Percentiles rank a stretch among this genome's conserved stretches.
Evolutionary conservation across 495 filamentous ascomycete species (phyloP).

Genomic region (Evernia prunastri): DNA sequence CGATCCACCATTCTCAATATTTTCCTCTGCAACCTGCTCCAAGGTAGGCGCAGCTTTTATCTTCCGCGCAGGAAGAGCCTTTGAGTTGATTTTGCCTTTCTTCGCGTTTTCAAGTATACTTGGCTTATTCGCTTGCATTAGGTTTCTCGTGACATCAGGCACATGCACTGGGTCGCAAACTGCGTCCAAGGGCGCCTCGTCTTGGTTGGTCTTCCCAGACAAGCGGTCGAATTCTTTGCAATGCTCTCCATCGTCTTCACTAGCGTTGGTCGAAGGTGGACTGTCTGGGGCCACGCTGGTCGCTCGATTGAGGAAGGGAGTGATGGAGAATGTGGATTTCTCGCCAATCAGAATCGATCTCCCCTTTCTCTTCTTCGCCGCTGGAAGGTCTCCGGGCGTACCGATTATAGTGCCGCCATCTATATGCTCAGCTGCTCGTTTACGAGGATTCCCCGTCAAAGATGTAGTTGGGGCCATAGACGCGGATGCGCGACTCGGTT

Average conservation of each 20-base stretch:
- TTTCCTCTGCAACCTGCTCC: slow-evolving; percentile 47
- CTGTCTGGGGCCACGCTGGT: slow-evolving; percentile 47
- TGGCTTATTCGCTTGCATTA: background rate
- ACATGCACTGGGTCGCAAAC: background rate
- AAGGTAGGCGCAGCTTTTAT: slow-evolving; percentile 30
- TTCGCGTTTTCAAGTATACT: slow-evolving; percentile 24
- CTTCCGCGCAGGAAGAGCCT: slow-evolving; percentile 26
- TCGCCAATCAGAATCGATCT: slow-evolving; percentile 60
- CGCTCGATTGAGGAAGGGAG: slow-evolving; percentile 81
- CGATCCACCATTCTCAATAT: slow-evolving; percentile 25
- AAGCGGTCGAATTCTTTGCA: background rate
- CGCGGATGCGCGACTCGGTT: slow-evolving; percentile 29
- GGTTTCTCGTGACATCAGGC: background rate
- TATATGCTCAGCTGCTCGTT: slow-evolving; percentile 43
- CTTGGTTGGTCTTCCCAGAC: slow-evolving; percentile 7
- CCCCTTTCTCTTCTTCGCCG: slow-evolving; percentile 47
- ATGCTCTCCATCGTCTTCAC: background rate
- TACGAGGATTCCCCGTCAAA: slow-evolving; percentile 36
- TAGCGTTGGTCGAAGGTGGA: slow-evolving; percentile 28
- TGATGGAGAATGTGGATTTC: slow-evolving; percentile 88
- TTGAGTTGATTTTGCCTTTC: slow-evolving; percentile 29
- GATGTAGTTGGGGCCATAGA: slow-evolving; percentile 19
- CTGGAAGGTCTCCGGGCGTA: slow-evolving; percentile 57
- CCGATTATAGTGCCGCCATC: slow-evolving; percentile 52
- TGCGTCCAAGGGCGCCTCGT: slow-evolving; percentile 9